Conservation (phyloP, 208 protist genomes). For the Trypanosoma boissoni region DNA sequence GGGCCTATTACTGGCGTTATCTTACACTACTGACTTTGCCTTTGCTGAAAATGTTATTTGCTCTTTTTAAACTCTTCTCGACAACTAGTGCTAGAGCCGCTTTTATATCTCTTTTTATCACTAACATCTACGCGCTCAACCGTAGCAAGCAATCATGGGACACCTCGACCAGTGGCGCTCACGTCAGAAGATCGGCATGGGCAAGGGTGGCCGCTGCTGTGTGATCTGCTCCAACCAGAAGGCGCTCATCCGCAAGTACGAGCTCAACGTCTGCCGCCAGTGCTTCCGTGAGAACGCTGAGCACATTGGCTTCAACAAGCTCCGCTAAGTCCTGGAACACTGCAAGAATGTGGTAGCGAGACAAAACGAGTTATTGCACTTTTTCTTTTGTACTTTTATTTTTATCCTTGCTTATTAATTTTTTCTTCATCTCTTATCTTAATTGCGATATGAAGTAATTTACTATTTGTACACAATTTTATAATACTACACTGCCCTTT, state of each 20-base stretch:
- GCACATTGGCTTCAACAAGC: slow-evolving; percentile 90
- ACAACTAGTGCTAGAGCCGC: too few relatives aligned
- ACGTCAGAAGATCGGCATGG: slow-evolving; percentile 92
- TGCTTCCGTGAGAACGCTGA: slow-evolving; percentile 94
- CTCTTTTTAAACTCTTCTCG: too few relatives aligned
- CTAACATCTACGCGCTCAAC: too few relatives aligned
- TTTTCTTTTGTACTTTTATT: slow-evolving; percentile 16
- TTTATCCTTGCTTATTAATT: slow-evolving; percentile 9
- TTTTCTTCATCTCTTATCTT: slow-evolving; percentile 17
- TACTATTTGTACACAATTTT: slow-evolving; percentile 1
- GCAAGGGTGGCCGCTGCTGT: slow-evolving; percentile 87
- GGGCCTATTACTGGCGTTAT: background rate
- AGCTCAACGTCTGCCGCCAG: slow-evolving; percentile 93
- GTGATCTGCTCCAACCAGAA: slow-evolving; percentile 92
- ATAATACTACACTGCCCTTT: slow-evolving; percentile 9
- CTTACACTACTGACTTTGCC: background rate
- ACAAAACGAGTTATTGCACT: too few relatives aligned
- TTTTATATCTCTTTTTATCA: too few relatives aligned
- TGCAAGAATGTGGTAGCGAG: too few relatives aligned
- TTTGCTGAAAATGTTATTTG: too few relatives aligned
- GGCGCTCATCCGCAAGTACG: slow-evolving; percentile 94
- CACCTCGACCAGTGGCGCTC: slow-evolving; percentile 92
- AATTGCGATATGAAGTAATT: too few relatives aligned
- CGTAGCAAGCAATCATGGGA: slow-evolving; percentile 51
- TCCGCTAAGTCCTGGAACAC: too few relatives aligned